Base-by-base conservation (phyloP, 306 rosid genomes). In the Carpinus viminea region DNA sequence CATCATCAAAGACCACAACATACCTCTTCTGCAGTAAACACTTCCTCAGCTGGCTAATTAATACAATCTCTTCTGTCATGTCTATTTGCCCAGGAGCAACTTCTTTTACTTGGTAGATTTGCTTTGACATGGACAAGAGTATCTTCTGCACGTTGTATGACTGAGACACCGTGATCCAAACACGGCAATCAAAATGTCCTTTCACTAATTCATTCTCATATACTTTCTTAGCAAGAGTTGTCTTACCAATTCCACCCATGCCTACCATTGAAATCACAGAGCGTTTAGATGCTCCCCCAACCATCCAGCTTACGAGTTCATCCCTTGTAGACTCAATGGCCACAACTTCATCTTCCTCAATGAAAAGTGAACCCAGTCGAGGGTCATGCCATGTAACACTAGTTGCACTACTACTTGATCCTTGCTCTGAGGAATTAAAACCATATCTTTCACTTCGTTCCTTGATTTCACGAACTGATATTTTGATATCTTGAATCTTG, bases 101-200 rank as follows among this genome's bases (percentile, higher is more conserved):
- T 18, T 66, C 28, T 17, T 66, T 66, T 66, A 10, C 72, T 21
- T 66, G 50, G 48, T 66, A 38, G 72, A 66, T 17, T 36, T 66
- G 16, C 26, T 66, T 66, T 66, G 16, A 9, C 72, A 66, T 66
- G 12, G 72, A 13, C 26, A 38, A 38, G 51, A 38, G 72, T 66
- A 66, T 41, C 51, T 66, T 41, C 15, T 38, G 24, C 28, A 66
- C 8, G 16, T 41, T 66, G 51, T 66, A 66, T 36, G 51, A 66
- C 16, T 66, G 72, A 41, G 72, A 66, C 48, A 66, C 16, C 4
- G 72, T 66, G 51, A 66, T 66, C 51, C 72, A 66, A 66, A 66
- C 72, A 66, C 16, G 28, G 9, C 48, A 16, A 8, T 66, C 72
- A 66, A 66, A 66, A 10, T 66, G 51, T 9, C 72, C 50, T 26